Percentiles rank a stretch among this genome's conserved stretches.
These are phyloP conservation scores for Cyanophora paradoxa DNA, from an alignment of 78 protist genomes.

Conservation along the genomic window DNA sequence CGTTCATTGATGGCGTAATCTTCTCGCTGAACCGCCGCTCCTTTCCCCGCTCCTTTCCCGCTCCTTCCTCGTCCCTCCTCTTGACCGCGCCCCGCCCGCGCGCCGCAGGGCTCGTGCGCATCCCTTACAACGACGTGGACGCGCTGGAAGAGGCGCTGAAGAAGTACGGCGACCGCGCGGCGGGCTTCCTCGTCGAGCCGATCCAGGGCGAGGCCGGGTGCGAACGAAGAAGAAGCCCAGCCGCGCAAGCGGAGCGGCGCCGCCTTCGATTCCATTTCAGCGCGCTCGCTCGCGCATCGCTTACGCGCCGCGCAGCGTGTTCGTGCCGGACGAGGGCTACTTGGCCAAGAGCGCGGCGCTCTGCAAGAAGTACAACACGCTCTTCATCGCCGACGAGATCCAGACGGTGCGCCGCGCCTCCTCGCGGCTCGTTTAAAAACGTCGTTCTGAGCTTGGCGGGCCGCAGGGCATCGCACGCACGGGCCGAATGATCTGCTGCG, in stretches of 20 bases:
- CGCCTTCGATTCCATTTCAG: too few species aligned
- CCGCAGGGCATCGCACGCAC: slow-evolving; percentile 75
- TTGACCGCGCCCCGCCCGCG: too few species aligned
- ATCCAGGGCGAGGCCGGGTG: slow-evolving; percentile 91
- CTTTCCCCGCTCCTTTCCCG: too few species aligned
- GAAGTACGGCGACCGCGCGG: slow-evolving; percentile 34
- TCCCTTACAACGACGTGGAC: slow-evolving; percentile 61
- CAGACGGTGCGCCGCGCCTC: slow-evolving; percentile 59
- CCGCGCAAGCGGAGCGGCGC: too few species aligned
- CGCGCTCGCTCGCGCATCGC: too few species aligned
- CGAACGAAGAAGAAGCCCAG: not conserved
- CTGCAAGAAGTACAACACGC: slow-evolving; percentile 85
- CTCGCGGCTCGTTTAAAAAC: not conserved
- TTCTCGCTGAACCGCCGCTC: too few species aligned
- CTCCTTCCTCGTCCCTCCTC: too few species aligned
- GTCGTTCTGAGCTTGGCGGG: not conserved
- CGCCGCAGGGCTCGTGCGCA: slow-evolving; percentile 13
- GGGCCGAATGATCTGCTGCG: slow-evolving; percentile 56
- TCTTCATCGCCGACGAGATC: slow-evolving; percentile 93
- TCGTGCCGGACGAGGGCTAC: slow-evolving; percentile 88
- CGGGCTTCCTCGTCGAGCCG: slow-evolving; percentile 91
- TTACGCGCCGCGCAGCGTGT: too few species aligned
- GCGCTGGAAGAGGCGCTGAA: slow-evolving; percentile 64
- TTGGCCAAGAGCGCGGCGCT: slow-evolving; percentile 44
- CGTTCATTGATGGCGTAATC: too few species aligned